A percentile compares a stretch with the other conserved stretches of the same genome.
phyloP scores from a whole-genome alignment of 2,329 filamentous ascomycete genomes.

The Phialophora tarda region DNA sequence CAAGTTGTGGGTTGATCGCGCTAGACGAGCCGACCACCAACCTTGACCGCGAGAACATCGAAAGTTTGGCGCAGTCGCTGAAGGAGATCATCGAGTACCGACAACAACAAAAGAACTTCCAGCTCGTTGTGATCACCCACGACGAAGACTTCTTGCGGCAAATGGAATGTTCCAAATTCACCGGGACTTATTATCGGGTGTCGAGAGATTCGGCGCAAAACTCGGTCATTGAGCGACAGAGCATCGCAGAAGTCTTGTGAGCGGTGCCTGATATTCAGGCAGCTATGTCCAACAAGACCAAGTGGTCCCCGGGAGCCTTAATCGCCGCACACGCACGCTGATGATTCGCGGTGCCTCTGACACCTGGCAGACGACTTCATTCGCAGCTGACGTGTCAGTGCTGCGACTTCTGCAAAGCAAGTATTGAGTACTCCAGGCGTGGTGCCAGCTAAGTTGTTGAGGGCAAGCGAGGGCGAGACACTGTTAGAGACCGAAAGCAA shows the following conservation, averaged over 20 bases:
- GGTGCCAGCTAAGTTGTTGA: constrained; percentile 6
- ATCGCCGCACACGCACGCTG: constrained; percentile 12
- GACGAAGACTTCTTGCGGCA: constrained; percentile 93
- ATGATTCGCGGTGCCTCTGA: constrained; percentile 21
- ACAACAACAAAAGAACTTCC: constrained; percentile 88
- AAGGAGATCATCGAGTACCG: constrained; percentile 85
- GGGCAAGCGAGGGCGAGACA: constrained; percentile 8
- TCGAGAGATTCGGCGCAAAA: constrained; percentile 83
- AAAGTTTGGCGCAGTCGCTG: constrained; percentile 80
- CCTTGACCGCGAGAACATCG: constrained; percentile 92
- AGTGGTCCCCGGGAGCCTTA: no score
- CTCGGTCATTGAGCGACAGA: constrained; percentile 76
- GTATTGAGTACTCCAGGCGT: neutral
- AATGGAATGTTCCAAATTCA: constrained; percentile 94
- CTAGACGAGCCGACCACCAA: constrained; percentile 98
- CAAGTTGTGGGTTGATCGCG: constrained; percentile 94
- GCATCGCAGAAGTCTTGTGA: constrained; percentile 56
- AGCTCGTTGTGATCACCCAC: constrained; percentile 97
- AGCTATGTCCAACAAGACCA: neutral
- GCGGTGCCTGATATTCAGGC: neutral
- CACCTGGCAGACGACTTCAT: constrained; percentile 23
- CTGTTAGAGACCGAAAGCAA: neutral
- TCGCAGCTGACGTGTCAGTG: constrained; percentile 13
- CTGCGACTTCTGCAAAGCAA: neutral
- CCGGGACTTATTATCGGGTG: constrained; percentile 89